Base-by-base conservation (phyloP, 1,284 basidiomycete genomes). In the Pterulicium gracile region DNA sequence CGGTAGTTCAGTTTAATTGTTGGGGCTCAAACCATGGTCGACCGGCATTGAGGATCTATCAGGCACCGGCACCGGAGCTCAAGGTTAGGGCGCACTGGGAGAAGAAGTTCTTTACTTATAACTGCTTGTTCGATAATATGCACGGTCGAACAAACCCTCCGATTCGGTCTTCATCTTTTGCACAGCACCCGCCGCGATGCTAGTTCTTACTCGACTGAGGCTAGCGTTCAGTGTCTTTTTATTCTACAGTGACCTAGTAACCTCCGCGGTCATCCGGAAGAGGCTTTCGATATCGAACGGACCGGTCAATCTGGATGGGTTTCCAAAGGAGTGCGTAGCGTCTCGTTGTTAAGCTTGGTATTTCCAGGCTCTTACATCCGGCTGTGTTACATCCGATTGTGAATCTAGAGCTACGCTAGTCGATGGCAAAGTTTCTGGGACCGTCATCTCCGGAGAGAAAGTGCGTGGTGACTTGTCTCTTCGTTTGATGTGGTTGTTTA, bases 361-460 rank as follows among this genome's bases (percentile, higher is more conserved):
- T 10, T 39, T 39, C 4, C 36, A 18, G 7, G n/a, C 36, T 10
- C 36, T 7, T n/a, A n/a, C n/a, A n/a, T n/a, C n/a, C n/a, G n/a
- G n/a, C n/a, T 27, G 44, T 49, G 24, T 54, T 56, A 49, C 39
- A 13, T 42, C 7, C 34, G 18, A 24, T 42, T 15, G 18, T 22
- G 44, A 43, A 43, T n/a, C 44, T n/a, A 59, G 58, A 14, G 52
- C 55, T 43, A 56, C 61, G 21, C 50, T 62, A 20, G 59, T 60
- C 13, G 58, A 58, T 27, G 56, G 56, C 17, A 42, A 43, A 7
- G 61, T 60, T 47, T 62, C 63, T n/a, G 63, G 63, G 3, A 61
- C 62, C 18, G 43, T 61, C 4, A 56, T 66, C 41, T 56, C 43
- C 13, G 63, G 55, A 21, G 50, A 52, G 7, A 66, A 63, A 54